Percentiles rank a stretch among this genome's conserved stretches.
phyloP scores from a whole-genome alignment of 2,329 filamentous ascomycete species.

The Didymella lethalis region DNA sequence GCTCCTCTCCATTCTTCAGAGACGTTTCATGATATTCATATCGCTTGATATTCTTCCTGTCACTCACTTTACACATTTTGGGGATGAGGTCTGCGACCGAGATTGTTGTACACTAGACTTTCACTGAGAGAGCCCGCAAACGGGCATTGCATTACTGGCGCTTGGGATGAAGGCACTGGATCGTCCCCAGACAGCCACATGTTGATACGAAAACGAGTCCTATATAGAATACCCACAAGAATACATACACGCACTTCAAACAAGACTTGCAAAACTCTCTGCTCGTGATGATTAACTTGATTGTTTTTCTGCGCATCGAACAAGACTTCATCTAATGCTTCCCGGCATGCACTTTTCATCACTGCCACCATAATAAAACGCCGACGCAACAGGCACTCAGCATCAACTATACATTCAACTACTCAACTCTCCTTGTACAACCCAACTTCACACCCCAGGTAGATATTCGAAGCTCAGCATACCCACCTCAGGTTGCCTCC shows the following conservation, averaged over 20 bases:
- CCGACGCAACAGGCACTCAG: background rate
- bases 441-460: background rate
- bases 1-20: background rate
- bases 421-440: too few relatives aligned
- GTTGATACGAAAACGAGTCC: conserved; percentile 20
- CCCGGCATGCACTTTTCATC: background rate
- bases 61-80: conserved; percentile 8
- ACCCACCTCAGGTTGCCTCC: conserved; percentile 1
- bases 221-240: conserved; percentile 2
- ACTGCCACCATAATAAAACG: background rate
- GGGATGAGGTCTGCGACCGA: conserved; percentile 15
- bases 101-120: conserved; percentile 10
- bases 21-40: conserved; percentile 10
- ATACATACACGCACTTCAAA: conserved; percentile 9
- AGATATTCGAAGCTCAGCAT: background rate
- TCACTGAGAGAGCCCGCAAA: conserved; percentile 11
- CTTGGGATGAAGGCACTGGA: conserved; percentile 3
- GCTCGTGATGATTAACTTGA: background rate
- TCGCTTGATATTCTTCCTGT: conserved; percentile 18
- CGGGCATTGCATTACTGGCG: conserved; percentile 13
- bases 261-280: background rate
- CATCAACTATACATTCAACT: background rate
- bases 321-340: background rate
- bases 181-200: conserved; percentile 3
- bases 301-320: too few relatives aligned